Conservation (phyloP, 495 filamentous ascomycete genomes). For the Hypoxylon rickii region DNA sequence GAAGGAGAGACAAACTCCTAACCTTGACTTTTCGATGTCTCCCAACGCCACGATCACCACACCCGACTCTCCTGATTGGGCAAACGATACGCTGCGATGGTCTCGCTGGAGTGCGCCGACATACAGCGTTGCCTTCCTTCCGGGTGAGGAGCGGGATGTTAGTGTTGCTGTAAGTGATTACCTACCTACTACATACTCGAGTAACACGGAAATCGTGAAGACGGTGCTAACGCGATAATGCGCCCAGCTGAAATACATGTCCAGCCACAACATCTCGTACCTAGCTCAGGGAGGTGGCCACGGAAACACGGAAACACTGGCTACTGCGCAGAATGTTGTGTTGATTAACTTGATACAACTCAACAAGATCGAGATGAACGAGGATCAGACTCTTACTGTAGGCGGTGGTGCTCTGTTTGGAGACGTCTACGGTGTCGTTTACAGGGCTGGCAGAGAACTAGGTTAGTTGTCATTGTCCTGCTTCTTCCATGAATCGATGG, state of each 20-base stretch:
- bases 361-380: not conserved
- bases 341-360: slow-evolving; percentile 3
- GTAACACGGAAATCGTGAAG: not conserved
- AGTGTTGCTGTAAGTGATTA: not conserved
- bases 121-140: slow-evolving; percentile 1
- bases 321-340: not conserved
- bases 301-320: not conserved
- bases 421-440: not conserved
- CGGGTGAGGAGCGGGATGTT: not conserved
- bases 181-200: too few relatives aligned
- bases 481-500: too few relatives aligned
- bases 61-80: not conserved
- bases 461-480: not conserved
- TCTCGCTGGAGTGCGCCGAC: not conserved
- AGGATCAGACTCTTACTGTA: not conserved
- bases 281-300: slow-evolving; percentile 2
- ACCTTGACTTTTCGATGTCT: not conserved
- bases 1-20: not conserved
- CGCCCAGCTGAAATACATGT: slow-evolving; percentile 5
- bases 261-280: slow-evolving; percentile 2
- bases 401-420: not conserved
- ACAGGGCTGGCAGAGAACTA: slow-evolving; percentile 2
- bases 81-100: not conserved
- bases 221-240: not conserved
- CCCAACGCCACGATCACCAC: not conserved